phyloP scores from a whole-genome alignment of 2,329 filamentous ascomycete genomes.

The Botrytis pseudocinerea region DNA sequence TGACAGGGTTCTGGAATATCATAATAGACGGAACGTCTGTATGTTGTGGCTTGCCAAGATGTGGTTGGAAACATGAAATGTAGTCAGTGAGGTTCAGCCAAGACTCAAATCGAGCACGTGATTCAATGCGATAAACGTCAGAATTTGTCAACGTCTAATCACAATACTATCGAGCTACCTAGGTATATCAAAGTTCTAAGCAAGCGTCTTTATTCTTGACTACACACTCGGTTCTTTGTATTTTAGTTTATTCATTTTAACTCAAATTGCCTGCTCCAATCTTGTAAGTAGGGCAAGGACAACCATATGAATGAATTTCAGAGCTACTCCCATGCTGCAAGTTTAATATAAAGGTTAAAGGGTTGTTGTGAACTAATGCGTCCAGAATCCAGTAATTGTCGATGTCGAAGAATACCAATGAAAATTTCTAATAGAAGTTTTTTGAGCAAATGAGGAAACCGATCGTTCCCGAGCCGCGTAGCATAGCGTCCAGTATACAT shows the following conservation, averaged over 20 bases:
- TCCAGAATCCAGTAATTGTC: not conserved
- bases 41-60: conserved; percentile 7
- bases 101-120: not conserved
- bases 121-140: not conserved
- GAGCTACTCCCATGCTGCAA: not conserved
- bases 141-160: not conserved
- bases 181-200: not conserved
- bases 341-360: not conserved
- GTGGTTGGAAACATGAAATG: conserved; percentile 1
- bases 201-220: not conserved
- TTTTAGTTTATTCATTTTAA: not conserved
- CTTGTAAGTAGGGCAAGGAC: not conserved
- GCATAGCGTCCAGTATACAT: not conserved
- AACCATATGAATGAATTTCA: not conserved
- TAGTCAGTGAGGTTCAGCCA: conserved; percentile 4
- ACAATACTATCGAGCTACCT: not conserved
- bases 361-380: not conserved
- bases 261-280: not conserved
- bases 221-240: not conserved
- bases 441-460: not conserved
- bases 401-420: no score
- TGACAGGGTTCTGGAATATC: conserved; percentile 1
- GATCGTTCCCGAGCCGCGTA: not conserved
- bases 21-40: not conserved
- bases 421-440: not conserved